Conservation (phyloP, 768 basidiomycete species). For the Podaxis sp. region DNA sequence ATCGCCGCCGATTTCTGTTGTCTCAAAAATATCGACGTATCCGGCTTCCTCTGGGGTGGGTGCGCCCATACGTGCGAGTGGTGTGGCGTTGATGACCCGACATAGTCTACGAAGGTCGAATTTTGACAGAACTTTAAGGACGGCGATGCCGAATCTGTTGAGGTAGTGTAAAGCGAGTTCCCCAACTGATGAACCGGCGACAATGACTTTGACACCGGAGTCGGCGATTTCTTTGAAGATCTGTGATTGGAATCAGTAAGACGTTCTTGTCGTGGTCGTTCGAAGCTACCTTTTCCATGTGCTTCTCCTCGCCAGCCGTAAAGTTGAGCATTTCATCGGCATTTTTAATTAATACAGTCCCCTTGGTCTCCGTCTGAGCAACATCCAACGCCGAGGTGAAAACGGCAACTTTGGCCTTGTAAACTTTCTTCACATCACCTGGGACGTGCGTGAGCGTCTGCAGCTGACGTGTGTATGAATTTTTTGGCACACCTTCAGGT, state of each 20-base stretch:
- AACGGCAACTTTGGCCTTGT: conserved; percentile 89
- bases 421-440: conserved; percentile 81
- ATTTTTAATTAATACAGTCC: conserved; percentile 92
- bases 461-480: background rate
- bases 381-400: conserved; percentile 92
- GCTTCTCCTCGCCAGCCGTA: conserved; percentile 92
- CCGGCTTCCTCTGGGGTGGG: conserved; percentile 97
- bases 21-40: conserved; percentile 90
- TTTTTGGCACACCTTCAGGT: conserved; percentile 70
- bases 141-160: conserved; percentile 88
- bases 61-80: conserved; percentile 91
- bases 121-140: conserved; percentile 96
- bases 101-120: conserved; percentile 94
- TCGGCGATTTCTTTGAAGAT: conserved; percentile 97
- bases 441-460: background rate
- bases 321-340: conserved; percentile 98
- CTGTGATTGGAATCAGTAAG: conserved; percentile 30
- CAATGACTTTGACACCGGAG: conserved; percentile 89
- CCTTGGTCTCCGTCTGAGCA: conserved; percentile 98
- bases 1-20: conserved; percentile 94
- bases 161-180: conserved; percentile 98
- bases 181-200: conserved; percentile 89
- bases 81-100: conserved; percentile 94
- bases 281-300: conserved; percentile 73
- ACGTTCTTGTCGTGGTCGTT: background rate